Base-by-base conservation (phyloP, 305 asterid genomes). In the Fraxinus angustifolia region DNA sequence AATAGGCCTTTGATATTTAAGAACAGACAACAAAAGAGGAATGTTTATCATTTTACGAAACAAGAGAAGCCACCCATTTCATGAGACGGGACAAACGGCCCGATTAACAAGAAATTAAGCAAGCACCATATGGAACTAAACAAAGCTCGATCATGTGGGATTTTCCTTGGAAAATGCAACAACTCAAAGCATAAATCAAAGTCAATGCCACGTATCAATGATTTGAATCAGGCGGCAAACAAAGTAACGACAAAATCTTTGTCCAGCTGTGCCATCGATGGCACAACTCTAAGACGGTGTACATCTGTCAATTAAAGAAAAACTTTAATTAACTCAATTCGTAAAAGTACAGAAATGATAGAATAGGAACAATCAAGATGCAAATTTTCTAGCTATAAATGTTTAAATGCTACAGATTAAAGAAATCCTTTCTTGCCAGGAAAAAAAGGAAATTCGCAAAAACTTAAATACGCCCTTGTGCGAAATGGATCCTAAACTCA, bases 11-110 rank as follows among this genome's bases (percentile, higher is more conserved):
- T 68, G 53, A 75, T 36, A 26, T 65, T 10, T 70, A 77, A n/a
- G 34, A 80, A 21, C 16, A 23, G 36, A 65, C 35, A 77, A 73
- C 2, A 33, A 65, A 31, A 2, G 26, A 17, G 73, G 53, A 67
- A 31, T 36, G 26, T 31, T n/a, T 17, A 2, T 17, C 75, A 75
- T 36, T 21, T 79, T 48, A 50, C 4, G 8, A 14, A 77, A 65
- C 48, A 33, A 35, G 71, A 82, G 83, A 77, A 77, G 83, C 76
- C 14, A 34, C 26, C 10, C 70, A 21, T 68, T 68, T 14, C 50
- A 42, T 21, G 65, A 80, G 82, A 77, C 50, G 77, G 75, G 16
- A 35, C 80, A 82, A 70, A 17, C 6, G 0, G 16, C 33, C 21
- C 38, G 30, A 67, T 26, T 28, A 67, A 67, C 42, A 36, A 45